phyloP scores from a whole-genome alignment of 148 eudicot genomes.

The Rhododendron ferrugineum region DNA sequence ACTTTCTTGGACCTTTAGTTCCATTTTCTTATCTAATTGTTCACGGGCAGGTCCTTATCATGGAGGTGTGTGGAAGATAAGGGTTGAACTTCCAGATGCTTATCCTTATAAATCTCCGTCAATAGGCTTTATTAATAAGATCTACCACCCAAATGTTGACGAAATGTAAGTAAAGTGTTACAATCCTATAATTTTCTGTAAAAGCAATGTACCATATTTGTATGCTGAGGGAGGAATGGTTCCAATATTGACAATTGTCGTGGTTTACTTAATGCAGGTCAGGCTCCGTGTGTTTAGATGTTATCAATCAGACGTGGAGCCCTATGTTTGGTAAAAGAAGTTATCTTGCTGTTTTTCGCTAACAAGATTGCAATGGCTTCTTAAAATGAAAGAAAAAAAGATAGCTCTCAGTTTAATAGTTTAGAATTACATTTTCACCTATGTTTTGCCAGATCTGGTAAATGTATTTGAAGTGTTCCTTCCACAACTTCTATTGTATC shows the following conservation, averaged over 20 bases:
- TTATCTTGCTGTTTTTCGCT: background rate
- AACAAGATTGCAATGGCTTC: background rate
- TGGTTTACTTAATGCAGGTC: constrained; percentile 49
- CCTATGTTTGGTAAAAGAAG: constrained; percentile 77
- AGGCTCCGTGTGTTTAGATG: constrained; percentile 91
- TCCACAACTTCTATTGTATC: constrained; percentile 93
- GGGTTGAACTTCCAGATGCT: constrained; percentile 91
- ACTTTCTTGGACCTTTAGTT: background rate
- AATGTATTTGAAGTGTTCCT: constrained; percentile 95
- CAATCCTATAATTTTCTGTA: background rate
- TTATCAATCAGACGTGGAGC: constrained; percentile 92
- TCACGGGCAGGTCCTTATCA: constrained; percentile 72
- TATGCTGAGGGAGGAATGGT: background rate
- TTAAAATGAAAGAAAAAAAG: background rate
- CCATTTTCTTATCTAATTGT: background rate
- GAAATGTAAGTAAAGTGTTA: constrained; percentile 53
- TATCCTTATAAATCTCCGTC: constrained; percentile 92
- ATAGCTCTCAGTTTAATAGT: background rate
- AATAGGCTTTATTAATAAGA: constrained; percentile 83
- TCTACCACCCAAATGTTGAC: constrained; percentile 92
- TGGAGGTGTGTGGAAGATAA: constrained; percentile 88
- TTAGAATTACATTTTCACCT: constrained; percentile 5
- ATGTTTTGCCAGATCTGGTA: constrained; percentile 56
- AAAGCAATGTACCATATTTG: background rate
- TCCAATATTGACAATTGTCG: background rate